phyloP scores from a whole-genome alignment of 1,284 basidiomycete species.

The Naganishia sp. region DNA sequence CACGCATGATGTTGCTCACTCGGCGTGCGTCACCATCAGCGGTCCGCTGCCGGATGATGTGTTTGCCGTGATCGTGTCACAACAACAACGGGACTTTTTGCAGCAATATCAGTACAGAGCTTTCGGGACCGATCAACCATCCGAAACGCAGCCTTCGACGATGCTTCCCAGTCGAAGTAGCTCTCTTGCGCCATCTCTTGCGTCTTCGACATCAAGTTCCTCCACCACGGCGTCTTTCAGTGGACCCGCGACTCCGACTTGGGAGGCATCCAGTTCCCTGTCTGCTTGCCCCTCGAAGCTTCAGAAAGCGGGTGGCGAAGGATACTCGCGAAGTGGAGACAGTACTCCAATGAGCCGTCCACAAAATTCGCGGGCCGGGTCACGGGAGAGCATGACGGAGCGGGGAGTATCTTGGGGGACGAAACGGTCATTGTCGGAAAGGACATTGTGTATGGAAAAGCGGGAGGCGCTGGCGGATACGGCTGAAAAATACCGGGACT shows the following conservation, averaged over 20 bases:
- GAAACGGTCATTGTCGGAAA: slow-evolving; percentile 21
- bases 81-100: slow-evolving; percentile 1
- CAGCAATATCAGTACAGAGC: not conserved
- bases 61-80: slow-evolving; percentile 20
- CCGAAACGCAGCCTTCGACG: not conserved
- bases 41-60: slow-evolving; percentile 21
- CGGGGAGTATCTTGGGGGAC: slow-evolving; percentile 25
- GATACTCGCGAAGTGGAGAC: not conserved
- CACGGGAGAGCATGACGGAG: slow-evolving; percentile 20
- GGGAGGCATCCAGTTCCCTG: slow-evolving; percentile 2
- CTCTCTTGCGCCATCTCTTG: slow-evolving; percentile 17
- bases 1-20: not conserved
- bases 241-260: slow-evolving; percentile 19
- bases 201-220: slow-evolving; percentile 9
- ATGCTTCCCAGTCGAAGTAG: slow-evolving; percentile 19
- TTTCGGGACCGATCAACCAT: not conserved
- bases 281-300: not conserved
- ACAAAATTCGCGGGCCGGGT: slow-evolving; percentile 1
- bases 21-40: slow-evolving; percentile 17
- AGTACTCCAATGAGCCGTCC: not conserved
- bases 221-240: slow-evolving; percentile 14
- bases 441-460: slow-evolving; percentile 20
- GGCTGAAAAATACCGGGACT: not conserved
- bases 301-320: not conserved
- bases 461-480: not conserved